Percentiles rank a stretch among this genome's conserved stretches.
phyloP scores from a whole-genome alignment of 2,329 filamentous ascomycete species.

The Grosmannia clavigera region DNA sequence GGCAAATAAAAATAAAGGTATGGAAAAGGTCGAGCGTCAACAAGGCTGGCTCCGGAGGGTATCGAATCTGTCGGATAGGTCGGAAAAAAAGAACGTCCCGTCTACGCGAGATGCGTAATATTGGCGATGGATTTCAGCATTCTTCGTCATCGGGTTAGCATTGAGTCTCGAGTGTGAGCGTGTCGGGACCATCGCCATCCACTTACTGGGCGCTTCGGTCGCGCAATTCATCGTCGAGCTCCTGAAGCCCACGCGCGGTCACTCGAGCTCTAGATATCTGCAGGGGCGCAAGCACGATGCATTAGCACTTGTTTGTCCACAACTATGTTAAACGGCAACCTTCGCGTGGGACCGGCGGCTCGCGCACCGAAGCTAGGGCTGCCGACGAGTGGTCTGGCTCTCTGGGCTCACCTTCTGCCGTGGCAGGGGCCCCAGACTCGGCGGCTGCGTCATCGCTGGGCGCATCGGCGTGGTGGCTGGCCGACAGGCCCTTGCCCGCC shows the following conservation, averaged over 20 bases:
- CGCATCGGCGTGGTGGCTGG: conserved; percentile 38
- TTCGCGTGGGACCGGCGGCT: conserved; percentile 1
- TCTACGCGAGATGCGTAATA: neutral
- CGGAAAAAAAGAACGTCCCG: neutral
- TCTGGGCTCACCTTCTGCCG: conserved; percentile 46
- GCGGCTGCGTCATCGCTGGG: conserved; percentile 16
- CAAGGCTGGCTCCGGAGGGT: neutral
- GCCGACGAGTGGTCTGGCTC: conserved; percentile 49
- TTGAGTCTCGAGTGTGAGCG: neutral
- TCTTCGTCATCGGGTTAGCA: neutral
- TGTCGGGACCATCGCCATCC: neutral
- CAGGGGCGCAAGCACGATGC: conserved; percentile 7
- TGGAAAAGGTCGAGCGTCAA: neutral
- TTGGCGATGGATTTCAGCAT: neutral
- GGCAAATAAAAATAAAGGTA: neutral
- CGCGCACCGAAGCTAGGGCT: conserved; percentile 55
- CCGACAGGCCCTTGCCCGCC: conserved; percentile 33
- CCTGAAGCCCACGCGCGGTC: conserved; percentile 16
- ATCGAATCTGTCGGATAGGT: neutral
- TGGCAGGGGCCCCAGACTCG: conserved; percentile 20
- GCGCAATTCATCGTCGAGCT: conserved; percentile 18
- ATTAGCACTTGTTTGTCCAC: neutral
- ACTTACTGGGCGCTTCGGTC: conserved; percentile 16
- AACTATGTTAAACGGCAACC: neutral
- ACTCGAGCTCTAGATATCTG: conserved; percentile 21